Evolutionary conservation across 495 filamentous ascomycete genomes (phyloP).

Genomic region (Penicillium riverlandense): DNA sequence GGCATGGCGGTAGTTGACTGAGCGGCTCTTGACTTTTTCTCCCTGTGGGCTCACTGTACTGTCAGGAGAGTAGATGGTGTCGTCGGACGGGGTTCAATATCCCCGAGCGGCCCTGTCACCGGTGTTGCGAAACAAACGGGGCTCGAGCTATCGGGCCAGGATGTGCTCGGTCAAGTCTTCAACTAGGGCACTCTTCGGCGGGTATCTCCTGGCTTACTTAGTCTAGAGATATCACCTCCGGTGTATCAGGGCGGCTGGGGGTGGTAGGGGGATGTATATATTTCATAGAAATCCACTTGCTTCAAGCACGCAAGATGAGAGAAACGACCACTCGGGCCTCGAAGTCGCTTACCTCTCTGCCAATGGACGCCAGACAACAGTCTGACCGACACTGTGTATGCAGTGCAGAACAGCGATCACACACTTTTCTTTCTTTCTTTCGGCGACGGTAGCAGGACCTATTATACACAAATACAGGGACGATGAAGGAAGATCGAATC

Average conservation of each 20-base stretch:
- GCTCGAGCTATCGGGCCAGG: slow-evolving; percentile 10
- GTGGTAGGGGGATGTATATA: no score
- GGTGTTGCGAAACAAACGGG: slow-evolving; percentile 16
- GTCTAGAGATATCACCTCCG: no score
- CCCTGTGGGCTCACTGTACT: no score
- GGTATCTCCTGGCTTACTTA: no score
- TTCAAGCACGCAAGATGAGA: no score
- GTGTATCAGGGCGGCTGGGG: no score
- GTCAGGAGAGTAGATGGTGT: neutral
- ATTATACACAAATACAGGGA: slow-evolving; percentile 6
- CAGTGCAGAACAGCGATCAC: slow-evolving; percentile 2
- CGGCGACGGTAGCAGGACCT: neutral
- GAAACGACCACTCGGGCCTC: neutral
- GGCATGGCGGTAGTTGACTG: slow-evolving; percentile 18
- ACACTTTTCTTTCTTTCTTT: neutral
- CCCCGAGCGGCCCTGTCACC: neutral
- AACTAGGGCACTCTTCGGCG: slow-evolving; percentile 2
- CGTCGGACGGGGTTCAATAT: no score
- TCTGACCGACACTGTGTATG: slow-evolving; percentile 7
- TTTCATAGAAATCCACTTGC: no score
- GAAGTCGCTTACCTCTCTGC: slow-evolving; percentile 5
- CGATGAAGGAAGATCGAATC: neutral
- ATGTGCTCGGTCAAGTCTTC: slow-evolving; percentile 4
- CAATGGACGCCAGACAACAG: slow-evolving; percentile 7
- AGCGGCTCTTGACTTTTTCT: no score